Conservation (phyloP, 2,329 filamentous ascomycete genomes). For the Penicillium paneum region DNA sequence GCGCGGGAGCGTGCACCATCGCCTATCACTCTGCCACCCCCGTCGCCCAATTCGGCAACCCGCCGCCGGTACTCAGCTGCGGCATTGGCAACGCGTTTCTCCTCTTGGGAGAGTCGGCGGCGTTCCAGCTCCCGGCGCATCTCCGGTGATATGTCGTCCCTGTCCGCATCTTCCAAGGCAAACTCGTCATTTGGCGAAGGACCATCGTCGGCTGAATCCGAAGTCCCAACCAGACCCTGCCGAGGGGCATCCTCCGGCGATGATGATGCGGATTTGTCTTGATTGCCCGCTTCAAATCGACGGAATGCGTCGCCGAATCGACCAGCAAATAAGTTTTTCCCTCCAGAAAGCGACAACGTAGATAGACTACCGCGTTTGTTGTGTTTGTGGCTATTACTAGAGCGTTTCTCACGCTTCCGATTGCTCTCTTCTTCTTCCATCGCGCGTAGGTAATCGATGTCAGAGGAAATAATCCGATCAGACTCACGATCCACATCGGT, state of each 20-base stretch:
- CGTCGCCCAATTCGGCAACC: conserved; percentile 59
- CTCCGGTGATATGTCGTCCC: conserved; percentile 75
- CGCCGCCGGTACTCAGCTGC: conserved; percentile 82
- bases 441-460: conserved; percentile 76
- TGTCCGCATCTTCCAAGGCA: conserved; percentile 63
- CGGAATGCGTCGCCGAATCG: conserved; percentile 94
- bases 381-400: conserved; percentile 59
- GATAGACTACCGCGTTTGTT: conserved; percentile 71
- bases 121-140: conserved; percentile 87
- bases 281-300: conserved; percentile 68
- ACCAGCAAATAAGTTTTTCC: conserved; percentile 78
- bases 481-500: conserved; percentile 35
- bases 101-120: conserved; percentile 76
- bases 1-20: conserved; percentile 66
- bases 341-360: conserved; percentile 65
- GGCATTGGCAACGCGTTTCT: conserved; percentile 81
- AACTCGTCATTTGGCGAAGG: conserved; percentile 14
- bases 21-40: conserved; percentile 46
- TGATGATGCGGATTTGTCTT: conserved; percentile 34
- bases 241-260: conserved; percentile 46
- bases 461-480: conserved; percentile 62
- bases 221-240: conserved; percentile 67
- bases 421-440: conserved; percentile 65
- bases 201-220: conserved; percentile 61
- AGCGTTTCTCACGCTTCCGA: conserved; percentile 54